These are phyloP conservation scores for Arxiozyma bovina DNA, from an alignment of 1,139 yeast genomes.

Conservation along the genomic window DNA sequence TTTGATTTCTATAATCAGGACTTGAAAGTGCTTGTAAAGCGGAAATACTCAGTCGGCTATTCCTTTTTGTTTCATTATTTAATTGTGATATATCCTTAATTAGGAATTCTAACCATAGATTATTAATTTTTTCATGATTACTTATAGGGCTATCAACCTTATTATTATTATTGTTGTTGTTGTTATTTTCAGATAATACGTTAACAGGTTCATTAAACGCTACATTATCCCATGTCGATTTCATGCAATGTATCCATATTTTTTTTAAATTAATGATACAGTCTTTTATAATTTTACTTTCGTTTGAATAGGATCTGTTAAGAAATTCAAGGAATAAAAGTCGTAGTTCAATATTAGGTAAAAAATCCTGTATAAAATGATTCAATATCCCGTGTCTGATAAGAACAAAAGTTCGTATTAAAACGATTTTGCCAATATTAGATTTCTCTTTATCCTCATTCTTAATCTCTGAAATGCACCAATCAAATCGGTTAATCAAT, in stretches of 20 bases:
- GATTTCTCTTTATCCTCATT: conserved; percentile 28
- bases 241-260: conserved; percentile 29
- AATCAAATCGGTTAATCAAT: conserved; percentile 55
- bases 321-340: conserved; percentile 41
- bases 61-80: conserved; percentile 13
- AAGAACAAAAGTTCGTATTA: conserved; percentile 81
- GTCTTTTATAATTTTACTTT: conserved; percentile 37
- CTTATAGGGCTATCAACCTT: neutral
- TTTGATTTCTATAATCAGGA: conserved; percentile 28
- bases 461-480: conserved; percentile 50
- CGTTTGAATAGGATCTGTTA: conserved; percentile 34
- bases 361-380: conserved; percentile 63
- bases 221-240: conserved; percentile 25
- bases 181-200: neutral
- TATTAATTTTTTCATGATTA: conserved; percentile 11
- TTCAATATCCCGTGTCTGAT: conserved; percentile 83
- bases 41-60: conserved; percentile 24
- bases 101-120: conserved; percentile 20
- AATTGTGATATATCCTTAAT: conserved; percentile 21
- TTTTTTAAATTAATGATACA: conserved; percentile 38
- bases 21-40: conserved; percentile 28
- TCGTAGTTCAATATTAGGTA: conserved; percentile 40
- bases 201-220: conserved; percentile 15
- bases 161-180: neutral
- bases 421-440: conserved; percentile 56